Percentiles rank a stretch among this genome's conserved stretches.
Conservation (phyloP, 2,329 filamentous ascomycete genomes). For the Paecilomyces dactylethromorphus region DNA sequence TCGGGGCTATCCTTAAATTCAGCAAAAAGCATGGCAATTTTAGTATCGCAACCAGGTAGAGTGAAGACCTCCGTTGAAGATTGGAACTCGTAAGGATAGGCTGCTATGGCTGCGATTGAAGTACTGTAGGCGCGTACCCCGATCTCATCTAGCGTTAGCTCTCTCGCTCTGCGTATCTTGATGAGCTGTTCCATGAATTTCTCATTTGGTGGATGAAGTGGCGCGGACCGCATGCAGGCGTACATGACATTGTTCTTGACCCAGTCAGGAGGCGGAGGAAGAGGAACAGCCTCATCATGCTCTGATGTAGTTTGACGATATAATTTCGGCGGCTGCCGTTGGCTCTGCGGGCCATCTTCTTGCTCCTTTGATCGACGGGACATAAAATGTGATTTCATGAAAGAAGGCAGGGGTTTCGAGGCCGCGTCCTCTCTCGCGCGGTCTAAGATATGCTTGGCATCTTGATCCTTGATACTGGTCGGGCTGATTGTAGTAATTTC, state of each 20-base stretch:
- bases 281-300: slow-evolving; percentile 52
- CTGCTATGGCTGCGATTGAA: slow-evolving; percentile 73
- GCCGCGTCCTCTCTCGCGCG: slow-evolving; percentile 47
- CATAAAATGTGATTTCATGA: slow-evolving; percentile 7
- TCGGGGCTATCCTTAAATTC: slow-evolving; percentile 59
- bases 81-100: slow-evolving; percentile 62
- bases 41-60: slow-evolving; percentile 74
- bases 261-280: slow-evolving; percentile 67
- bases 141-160: slow-evolving; percentile 67
- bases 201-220: slow-evolving; percentile 63
- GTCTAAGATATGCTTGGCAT: slow-evolving; percentile 39
- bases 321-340: slow-evolving; percentile 40
- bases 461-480: neutral
- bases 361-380: slow-evolving; percentile 16
- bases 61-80: slow-evolving; percentile 37
- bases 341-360: slow-evolving; percentile 12
- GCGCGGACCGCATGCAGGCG: slow-evolving; percentile 74
- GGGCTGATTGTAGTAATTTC: slow-evolving; percentile 4
- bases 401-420: slow-evolving; percentile 7
- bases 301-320: slow-evolving; percentile 71
- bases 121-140: slow-evolving; percentile 82
- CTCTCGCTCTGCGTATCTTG: slow-evolving; percentile 65
- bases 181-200: slow-evolving; percentile 67
- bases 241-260: slow-evolving; percentile 59
- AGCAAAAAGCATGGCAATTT: slow-evolving; percentile 69